Percentiles rank a stretch among this genome's conserved stretches.
Evolutionary conservation across 495 filamentous ascomycete species (phyloP).

Genomic region (Hyaloscypha bicolor): DNA sequence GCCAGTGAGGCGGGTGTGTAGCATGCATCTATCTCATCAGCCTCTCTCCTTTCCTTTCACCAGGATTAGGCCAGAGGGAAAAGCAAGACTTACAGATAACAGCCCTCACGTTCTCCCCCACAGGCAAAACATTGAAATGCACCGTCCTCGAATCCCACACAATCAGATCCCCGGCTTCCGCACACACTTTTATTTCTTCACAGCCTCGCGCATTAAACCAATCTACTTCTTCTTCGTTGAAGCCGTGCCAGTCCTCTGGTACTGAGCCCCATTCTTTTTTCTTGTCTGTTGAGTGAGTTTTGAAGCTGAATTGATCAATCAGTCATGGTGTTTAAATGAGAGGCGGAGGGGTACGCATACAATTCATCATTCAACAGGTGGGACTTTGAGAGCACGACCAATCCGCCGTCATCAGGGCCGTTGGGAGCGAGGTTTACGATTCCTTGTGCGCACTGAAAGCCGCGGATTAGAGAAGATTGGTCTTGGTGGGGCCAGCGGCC

Average conservation of each 20-base stretch:
- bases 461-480: slow-evolving; percentile 30
- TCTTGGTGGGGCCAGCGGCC: slow-evolving; percentile 37
- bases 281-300: slow-evolving; percentile 26
- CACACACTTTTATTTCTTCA: slow-evolving; percentile 40
- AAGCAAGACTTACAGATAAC: slow-evolving; percentile 19
- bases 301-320: neutral
- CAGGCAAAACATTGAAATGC: slow-evolving; percentile 40
- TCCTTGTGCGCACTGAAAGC: slow-evolving; percentile 41
- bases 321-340: neutral
- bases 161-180: slow-evolving; percentile 46
- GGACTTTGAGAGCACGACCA: slow-evolving; percentile 25
- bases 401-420: slow-evolving; percentile 18
- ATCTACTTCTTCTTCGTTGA: slow-evolving; percentile 38
- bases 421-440: slow-evolving; percentile 46
- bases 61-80: slow-evolving; percentile 3
- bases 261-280: slow-evolving; percentile 28
- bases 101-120: slow-evolving; percentile 12
- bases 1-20: slow-evolving; percentile 43
- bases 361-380: slow-evolving; percentile 38
- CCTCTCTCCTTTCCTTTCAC: neutral
- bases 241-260: slow-evolving; percentile 35
- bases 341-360: slow-evolving; percentile 34
- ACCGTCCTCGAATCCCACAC: slow-evolving; percentile 47
- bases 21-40: slow-evolving; percentile 39
- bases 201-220: slow-evolving; percentile 40